Evolutionary conservation across 352 stramenopile genomes (phyloP).

Genomic region (Pythium vanterpoolii): DNA sequence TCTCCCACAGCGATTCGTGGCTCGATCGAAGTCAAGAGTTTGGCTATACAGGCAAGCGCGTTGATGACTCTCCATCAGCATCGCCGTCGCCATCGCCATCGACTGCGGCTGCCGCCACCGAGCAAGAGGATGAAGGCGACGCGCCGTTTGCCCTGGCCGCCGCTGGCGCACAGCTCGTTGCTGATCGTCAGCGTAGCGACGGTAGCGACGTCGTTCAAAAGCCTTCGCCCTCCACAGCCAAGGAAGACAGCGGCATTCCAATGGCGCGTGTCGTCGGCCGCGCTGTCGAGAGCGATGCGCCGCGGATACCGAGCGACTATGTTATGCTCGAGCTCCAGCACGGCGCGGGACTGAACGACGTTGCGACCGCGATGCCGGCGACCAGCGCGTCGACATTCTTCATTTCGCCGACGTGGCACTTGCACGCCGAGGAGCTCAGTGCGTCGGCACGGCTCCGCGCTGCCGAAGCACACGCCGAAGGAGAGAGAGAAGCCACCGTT

Average conservation of each 20-base stretch:
- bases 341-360: slow-evolving; percentile 46
- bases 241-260: slow-evolving; percentile 35
- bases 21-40: slow-evolving; percentile 15
- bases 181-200: slow-evolving; percentile 7
- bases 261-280: slow-evolving; percentile 52
- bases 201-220: not conserved
- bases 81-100: not conserved
- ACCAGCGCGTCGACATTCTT: slow-evolving; percentile 66
- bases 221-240: slow-evolving; percentile 3
- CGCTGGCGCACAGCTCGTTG: slow-evolving; percentile 34
- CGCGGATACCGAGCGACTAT: slow-evolving; percentile 62
- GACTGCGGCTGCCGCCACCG: not conserved
- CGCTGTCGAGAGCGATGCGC: slow-evolving; percentile 12
- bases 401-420: slow-evolving; percentile 75
- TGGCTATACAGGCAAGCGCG: slow-evolving; percentile 6
- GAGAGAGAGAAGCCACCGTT: too few relatives aligned
- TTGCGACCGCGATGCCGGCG: slow-evolving; percentile 14
- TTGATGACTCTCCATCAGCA: not conserved
- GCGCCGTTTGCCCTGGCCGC: slow-evolving; percentile 18
- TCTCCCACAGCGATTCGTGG: slow-evolving; percentile 37
- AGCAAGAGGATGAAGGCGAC: not conserved
- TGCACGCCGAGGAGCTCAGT: slow-evolving; percentile 76
- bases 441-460: slow-evolving; percentile 46
- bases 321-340: slow-evolving; percentile 82
- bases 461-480: not conserved